A percentile compares a stretch with the other conserved stretches of the same genome.
phyloP scores from a whole-genome alignment of 441 rosid genomes.

The Eruca vesicaria region DNA sequence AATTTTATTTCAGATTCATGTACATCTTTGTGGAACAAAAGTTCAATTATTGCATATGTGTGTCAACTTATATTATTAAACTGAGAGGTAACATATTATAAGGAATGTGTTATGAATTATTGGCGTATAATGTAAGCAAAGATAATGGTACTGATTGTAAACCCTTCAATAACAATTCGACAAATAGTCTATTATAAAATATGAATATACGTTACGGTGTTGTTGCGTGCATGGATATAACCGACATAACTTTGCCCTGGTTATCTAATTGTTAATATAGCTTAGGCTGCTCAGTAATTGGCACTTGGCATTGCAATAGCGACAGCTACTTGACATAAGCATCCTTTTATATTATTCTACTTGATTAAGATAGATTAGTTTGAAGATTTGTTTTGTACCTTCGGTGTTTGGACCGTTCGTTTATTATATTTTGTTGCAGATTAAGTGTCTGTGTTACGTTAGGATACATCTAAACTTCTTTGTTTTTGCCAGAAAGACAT shows the following conservation, averaged over 20 bases:
- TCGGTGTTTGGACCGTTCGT: slow-evolving; percentile 20
- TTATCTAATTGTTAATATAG: background rate
- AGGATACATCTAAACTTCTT: background rate
- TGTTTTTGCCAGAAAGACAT: too few species aligned
- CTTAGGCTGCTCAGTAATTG: slow-evolving; percentile 1
- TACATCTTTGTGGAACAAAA: background rate
- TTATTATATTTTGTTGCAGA: background rate
- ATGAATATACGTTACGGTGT: background rate
- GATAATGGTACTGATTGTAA: background rate
- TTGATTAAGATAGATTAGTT: background rate
- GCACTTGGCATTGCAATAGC: slow-evolving; percentile 27
- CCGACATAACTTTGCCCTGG: slow-evolving; percentile 13
- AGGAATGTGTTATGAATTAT: slow-evolving; percentile 11
- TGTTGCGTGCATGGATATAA: slow-evolving; percentile 16
- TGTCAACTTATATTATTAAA: background rate
- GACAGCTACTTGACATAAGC: slow-evolving; percentile 15
- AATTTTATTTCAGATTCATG: background rate
- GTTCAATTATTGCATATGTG: background rate
- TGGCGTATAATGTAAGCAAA: background rate
- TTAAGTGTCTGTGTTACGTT: background rate
- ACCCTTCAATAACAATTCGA: background rate
- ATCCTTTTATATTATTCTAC: background rate
- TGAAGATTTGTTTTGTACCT: slow-evolving; percentile 10
- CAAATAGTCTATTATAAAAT: background rate
- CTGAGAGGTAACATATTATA: slow-evolving; percentile 11